Evolutionary conservation across 2,329 filamentous ascomycete species (phyloP).

Genomic region (Phoma sp.): DNA sequence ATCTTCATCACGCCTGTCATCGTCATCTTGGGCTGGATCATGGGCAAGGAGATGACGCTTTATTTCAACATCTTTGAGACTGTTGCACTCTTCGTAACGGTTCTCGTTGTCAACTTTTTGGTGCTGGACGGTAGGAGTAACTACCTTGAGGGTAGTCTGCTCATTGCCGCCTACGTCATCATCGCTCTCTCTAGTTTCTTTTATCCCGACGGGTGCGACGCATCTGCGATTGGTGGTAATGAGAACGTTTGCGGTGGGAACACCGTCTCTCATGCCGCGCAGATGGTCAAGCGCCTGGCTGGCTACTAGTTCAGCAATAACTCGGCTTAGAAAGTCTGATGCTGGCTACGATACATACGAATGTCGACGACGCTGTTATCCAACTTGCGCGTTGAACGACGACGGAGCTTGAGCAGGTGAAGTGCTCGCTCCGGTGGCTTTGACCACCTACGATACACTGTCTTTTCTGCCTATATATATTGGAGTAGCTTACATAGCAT

Average conservation of each 20-base stretch:
- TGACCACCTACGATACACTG: background rate
- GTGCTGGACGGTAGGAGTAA: slow-evolving; percentile 84
- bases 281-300: slow-evolving; percentile 12
- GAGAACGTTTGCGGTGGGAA: slow-evolving; percentile 18
- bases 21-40: slow-evolving; percentile 79
- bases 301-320: slow-evolving; percentile 5
- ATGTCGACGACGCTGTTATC: background rate
- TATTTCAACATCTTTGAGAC: slow-evolving; percentile 70
- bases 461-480: background rate
- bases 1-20: slow-evolving; percentile 80
- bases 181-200: slow-evolving; percentile 68
- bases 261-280: slow-evolving; percentile 9
- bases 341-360: slow-evolving; percentile 2
- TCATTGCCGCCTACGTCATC: slow-evolving; percentile 81
- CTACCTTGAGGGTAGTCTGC: slow-evolving; percentile 78
- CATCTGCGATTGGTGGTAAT: slow-evolving; percentile 55
- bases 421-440: slow-evolving; percentile 13
- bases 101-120: slow-evolving; percentile 85
- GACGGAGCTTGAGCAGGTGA: slow-evolving; percentile 14
- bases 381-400: slow-evolving; percentile 6
- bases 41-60: slow-evolving; percentile 73
- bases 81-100: slow-evolving; percentile 80
- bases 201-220: slow-evolving; percentile 54
- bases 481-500: background rate
- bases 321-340: background rate